Base-by-base conservation (phyloP, 2,329 filamentous ascomycete genomes). In the Colletotrichum scovillei region DNA sequence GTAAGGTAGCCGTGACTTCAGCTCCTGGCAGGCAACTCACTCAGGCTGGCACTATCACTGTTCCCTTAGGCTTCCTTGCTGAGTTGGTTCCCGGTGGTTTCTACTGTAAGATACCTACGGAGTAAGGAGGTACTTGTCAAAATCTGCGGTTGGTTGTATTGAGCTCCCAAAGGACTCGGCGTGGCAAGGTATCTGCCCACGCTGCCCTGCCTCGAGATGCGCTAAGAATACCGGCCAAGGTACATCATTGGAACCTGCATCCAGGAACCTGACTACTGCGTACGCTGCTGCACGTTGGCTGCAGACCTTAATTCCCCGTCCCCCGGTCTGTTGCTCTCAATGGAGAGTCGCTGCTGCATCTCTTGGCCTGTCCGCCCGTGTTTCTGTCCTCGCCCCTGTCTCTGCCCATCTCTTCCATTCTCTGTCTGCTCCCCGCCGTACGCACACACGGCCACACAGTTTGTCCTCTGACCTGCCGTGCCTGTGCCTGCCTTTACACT, bases 221-320 rank as follows among this genome's bases (percentile, higher is more conserved):
- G 35, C 32, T 38, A 59, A 59, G n/a, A 59, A 38, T 42, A 42
- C 57, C 32, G 32, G 14, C n/a, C 30, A 16, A 24, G 32, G 12
- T 38, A 30, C 28, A 16, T 8, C 60, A 53, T 63, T 19, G 28
- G 60, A 35, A 53, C 46, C n/a, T 63, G 53, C 62, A 30, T 70
- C n/a, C 2, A 65, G 63, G 63, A 24, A 28, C 49, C 22, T 14
- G 12, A 38, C 14, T 49, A 38, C 30, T 30, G 28, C 52, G n/a
- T 26, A 22, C 26, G 30, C 16, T 42, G 59, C 60, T 22, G 35
- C 35, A 46, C 35, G 58, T 14, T 63, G 67, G 67, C 52, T 56
- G 42, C 67, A 57, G 67, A 42, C 66, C 49, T 65, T 69, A 56
- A 69, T 65, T 69, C 67, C 67, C 60, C 28, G 60, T 46, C 46